Conservation (phyloP, 75 land plant species). For the Picea sitchensis region DNA sequence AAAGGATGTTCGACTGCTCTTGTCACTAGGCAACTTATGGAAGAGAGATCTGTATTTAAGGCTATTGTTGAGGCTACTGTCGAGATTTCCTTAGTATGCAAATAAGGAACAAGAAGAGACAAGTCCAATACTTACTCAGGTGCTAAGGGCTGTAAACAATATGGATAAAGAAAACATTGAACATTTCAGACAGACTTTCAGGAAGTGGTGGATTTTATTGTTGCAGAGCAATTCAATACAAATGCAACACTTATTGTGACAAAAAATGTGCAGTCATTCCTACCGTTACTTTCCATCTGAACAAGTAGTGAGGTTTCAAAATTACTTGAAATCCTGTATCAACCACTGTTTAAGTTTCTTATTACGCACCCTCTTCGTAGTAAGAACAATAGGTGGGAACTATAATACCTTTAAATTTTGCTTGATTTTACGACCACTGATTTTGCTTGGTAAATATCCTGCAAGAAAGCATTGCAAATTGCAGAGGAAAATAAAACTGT, state of each 20-base stretch:
- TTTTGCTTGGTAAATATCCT: constrained; percentile 77
- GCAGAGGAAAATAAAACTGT: constrained; percentile 96
- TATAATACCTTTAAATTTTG: constrained; percentile 95
- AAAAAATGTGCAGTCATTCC: constrained; percentile 91
- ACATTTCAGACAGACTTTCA: constrained; percentile 79
- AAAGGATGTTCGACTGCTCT: too few relatives aligned
- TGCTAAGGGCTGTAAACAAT: constrained; percentile 95
- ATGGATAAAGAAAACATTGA: constrained; percentile 97
- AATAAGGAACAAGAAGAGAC: constrained; percentile 96
- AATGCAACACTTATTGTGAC: constrained; percentile 87
- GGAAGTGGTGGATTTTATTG: constrained; percentile 92
- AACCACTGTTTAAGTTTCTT: constrained; percentile 87
- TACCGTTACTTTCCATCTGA: constrained; percentile 91
- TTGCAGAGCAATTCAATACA: constrained; percentile 88
- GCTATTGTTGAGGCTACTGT: too few relatives aligned
- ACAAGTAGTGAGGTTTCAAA: constrained; percentile 98
- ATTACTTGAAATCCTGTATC: constrained; percentile 83
- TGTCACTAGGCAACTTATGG: too few relatives aligned
- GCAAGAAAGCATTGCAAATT: constrained; percentile 94
- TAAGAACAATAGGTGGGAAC: constrained; percentile 98
- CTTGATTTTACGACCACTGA: constrained; percentile 88
- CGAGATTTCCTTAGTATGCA: constrained; percentile 83
- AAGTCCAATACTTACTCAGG: constrained; percentile 95
- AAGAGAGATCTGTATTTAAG: too few relatives aligned
- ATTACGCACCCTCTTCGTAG: constrained; percentile 72